Base-by-base conservation (phyloP, 2,329 filamentous ascomycete species). In the Aspergillus pseudonomiae region DNA sequence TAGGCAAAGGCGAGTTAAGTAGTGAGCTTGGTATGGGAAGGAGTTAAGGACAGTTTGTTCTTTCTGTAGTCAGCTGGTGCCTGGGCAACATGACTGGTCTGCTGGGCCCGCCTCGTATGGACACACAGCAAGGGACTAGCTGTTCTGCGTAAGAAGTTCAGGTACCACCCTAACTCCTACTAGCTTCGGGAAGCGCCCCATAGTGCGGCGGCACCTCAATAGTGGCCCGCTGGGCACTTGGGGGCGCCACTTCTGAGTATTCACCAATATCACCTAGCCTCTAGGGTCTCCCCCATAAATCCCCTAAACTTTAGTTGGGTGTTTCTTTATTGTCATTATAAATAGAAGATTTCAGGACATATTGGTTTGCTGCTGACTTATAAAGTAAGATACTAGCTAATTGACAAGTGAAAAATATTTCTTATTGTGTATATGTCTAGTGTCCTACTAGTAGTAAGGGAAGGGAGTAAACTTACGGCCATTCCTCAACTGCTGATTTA, bases 31-130 rank as follows among this genome's bases (percentile, higher is more conserved):
- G 61, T 61, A 63, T 65, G 63, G 57, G 46, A 60, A 57, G 66
- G 59, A 70, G 69, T 72, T 75, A 64, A 79, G 77, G 77, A 78
- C 77, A 79, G 77, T 75, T 76, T 79, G 77, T 79, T 79, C 77
- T 78, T 77, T 78, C 69, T 67, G 71, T 64, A 65, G 68, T 66
- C 62, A 71, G 63, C 57, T 48, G 60, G 53, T 53, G 62, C 67
- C 68, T 64, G 66, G 69, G 69, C 69, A 65, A 58, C 59, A 62
- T 74, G 65, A 70, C 64, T 74, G 71, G 72, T 68, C 69, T 68
- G 69, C 60, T 62, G 68, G 70, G 68, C 67, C 68, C 66, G 64
- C 67, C 63, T 45, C 52, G 43, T 45, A 52, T 32, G 28, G 46
- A 10, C 7, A 32, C 48, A 52, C 62, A 64, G 65, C 67, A 73